phyloP scores from a whole-genome alignment of 2,329 filamentous ascomycete genomes.

The Aureobasidium sp. region DNA sequence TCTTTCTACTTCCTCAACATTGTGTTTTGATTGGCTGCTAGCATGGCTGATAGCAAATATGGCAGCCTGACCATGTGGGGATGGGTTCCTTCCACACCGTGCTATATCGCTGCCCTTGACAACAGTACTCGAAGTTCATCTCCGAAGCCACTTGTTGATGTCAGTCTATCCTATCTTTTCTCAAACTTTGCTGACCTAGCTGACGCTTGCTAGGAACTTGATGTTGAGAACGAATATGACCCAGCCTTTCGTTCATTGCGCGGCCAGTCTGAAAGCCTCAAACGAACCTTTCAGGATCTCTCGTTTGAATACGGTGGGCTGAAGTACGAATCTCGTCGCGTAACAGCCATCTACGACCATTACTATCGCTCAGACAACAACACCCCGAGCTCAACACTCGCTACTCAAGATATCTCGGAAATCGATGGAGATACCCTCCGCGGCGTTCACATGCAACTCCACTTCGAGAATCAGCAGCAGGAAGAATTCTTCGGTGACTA shows the following conservation, averaged over 20 bases:
- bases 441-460: not conserved
- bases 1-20: not conserved
- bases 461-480: not conserved
- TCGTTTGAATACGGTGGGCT: not conserved
- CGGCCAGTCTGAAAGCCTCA: not conserved
- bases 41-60: not conserved
- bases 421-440: not conserved
- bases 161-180: not conserved
- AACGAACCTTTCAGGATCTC: not conserved
- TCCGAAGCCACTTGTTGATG: not conserved
- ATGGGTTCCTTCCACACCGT: not conserved
- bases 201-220: not conserved
- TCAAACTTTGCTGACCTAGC: not conserved
- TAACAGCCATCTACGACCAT: not conserved
- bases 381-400: not conserved
- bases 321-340: not conserved
- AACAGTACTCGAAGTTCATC: not conserved
- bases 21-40: not conserved
- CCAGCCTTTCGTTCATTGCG: not conserved
- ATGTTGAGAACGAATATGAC: not conserved
- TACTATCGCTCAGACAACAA: not conserved
- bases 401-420: not conserved
- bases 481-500: not conserved
- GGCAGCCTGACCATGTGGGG: not conserved
- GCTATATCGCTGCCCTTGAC: not conserved